Evolutionary conservation across 129 eudicot genomes (phyloP).

Genomic region (Lonicera japonica): DNA sequence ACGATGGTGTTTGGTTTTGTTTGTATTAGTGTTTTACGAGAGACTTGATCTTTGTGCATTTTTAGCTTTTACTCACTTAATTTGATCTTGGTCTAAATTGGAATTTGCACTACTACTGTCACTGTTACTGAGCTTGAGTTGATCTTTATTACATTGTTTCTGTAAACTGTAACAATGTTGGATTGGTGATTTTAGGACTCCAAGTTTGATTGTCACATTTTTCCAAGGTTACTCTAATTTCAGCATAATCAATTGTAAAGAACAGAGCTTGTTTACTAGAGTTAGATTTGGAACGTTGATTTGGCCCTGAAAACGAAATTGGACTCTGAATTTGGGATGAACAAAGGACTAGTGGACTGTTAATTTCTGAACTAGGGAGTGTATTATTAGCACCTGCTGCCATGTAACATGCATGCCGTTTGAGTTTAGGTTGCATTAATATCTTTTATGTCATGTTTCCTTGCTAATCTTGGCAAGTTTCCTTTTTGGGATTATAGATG

Average conservation of each 20-base stretch:
- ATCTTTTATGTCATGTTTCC: too few species aligned
- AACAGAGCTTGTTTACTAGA: too few species aligned
- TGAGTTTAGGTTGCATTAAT: not conserved
- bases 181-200: not conserved
- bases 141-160: not conserved
- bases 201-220: too few species aligned
- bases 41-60: not conserved
- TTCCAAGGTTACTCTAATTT: too few species aligned
- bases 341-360: too few species aligned
- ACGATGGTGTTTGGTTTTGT: not conserved
- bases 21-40: not conserved
- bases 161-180: not conserved
- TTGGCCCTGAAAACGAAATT: too few species aligned
- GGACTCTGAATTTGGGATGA: too few species aligned
- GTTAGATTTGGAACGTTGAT: too few species aligned
- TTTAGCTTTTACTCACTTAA: conserved; percentile 1
- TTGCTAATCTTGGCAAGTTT: too few species aligned
- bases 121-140: not conserved
- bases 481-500: too few species aligned
- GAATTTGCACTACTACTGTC: not conserved
- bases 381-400: not conserved
- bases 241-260: too few species aligned
- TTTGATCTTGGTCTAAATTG: not conserved
- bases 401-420: not conserved
- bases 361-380: too few species aligned